A percentile compares a stretch with the other conserved stretches of the same genome.
Conservation (phyloP, 495 filamentous ascomycete species). For the Amphirosellinia nigrospora region DNA sequence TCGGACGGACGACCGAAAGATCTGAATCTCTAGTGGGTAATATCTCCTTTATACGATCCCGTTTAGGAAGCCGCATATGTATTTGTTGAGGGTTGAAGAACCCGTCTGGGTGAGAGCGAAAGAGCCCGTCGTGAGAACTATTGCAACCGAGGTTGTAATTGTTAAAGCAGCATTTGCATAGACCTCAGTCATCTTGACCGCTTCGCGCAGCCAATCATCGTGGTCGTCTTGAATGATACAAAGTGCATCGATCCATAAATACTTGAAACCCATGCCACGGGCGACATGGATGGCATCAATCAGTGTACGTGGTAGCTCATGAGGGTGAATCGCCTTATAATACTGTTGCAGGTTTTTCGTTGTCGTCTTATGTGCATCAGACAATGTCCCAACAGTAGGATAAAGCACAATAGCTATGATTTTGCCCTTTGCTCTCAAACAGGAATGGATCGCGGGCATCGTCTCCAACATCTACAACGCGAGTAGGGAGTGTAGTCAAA, state of each 20-base stretch:
- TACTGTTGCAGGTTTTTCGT: background rate
- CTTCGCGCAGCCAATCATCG: conserved; percentile 1
- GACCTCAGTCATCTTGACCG: background rate
- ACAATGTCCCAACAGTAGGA: background rate
- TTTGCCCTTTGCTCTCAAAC: background rate
- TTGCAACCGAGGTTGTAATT: background rate
- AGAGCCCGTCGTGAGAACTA: background rate
- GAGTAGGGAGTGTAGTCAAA: background rate
- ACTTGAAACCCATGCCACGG: background rate
- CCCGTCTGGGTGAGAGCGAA: background rate
- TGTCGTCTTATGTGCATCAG: background rate
- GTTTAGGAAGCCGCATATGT: background rate
- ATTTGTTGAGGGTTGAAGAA: background rate
- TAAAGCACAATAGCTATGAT: background rate
- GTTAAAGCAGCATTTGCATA: background rate
- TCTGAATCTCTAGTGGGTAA: background rate
- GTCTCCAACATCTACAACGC: background rate
- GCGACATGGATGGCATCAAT: background rate
- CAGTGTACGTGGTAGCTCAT: background rate
- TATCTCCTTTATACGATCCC: background rate
- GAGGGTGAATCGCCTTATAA: background rate
- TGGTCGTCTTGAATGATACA: conserved; percentile 6
- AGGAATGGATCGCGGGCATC: background rate
- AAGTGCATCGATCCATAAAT: background rate
- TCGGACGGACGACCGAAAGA: background rate